Evolutionary conservation across 805 yeast genomes (phyloP).

Genomic region (Komagataella populi): DNA sequence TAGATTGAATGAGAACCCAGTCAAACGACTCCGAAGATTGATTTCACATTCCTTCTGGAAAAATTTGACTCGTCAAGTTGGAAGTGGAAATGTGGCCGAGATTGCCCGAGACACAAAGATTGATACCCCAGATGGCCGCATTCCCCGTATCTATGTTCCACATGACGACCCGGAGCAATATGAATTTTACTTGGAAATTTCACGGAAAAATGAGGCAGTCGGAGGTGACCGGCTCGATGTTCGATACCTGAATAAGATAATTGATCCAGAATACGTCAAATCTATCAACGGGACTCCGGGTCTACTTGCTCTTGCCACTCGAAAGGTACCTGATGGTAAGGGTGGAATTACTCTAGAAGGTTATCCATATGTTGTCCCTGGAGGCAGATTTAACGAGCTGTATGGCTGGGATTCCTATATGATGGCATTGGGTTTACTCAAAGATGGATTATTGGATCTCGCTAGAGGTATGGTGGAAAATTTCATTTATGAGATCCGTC

Average conservation of each 20-base stretch:
- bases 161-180: slow-evolving; percentile 54
- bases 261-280: slow-evolving; percentile 66
- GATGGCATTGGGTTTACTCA: slow-evolving; percentile 72
- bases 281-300: slow-evolving; percentile 80
- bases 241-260: slow-evolving; percentile 57
- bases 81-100: slow-evolving; percentile 41
- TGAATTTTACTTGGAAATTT: slow-evolving; percentile 46
- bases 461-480: slow-evolving; percentile 89
- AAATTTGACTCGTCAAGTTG: slow-evolving; percentile 57
- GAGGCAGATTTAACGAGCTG: slow-evolving; percentile 91
- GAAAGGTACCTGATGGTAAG: slow-evolving; percentile 27
- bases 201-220: slow-evolving; percentile 38
- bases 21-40: slow-evolving; percentile 56
- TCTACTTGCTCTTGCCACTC: slow-evolving; percentile 66
- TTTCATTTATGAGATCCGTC: slow-evolving; percentile 76
- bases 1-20: slow-evolving; percentile 79
- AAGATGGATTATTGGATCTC: slow-evolving; percentile 49
- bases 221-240: slow-evolving; percentile 38
- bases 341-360: slow-evolving; percentile 42
- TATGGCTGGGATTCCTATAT: slow-evolving; percentile 98
- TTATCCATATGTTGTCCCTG: slow-evolving; percentile 89
- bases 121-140: slow-evolving; percentile 41
- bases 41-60: slow-evolving; percentile 75
- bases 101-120: slow-evolving; percentile 77
- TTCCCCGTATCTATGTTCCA: slow-evolving; percentile 74